Evolutionary conservation across 2,329 filamentous ascomycete species (phyloP).

Genomic region (Periconia sp.): DNA sequence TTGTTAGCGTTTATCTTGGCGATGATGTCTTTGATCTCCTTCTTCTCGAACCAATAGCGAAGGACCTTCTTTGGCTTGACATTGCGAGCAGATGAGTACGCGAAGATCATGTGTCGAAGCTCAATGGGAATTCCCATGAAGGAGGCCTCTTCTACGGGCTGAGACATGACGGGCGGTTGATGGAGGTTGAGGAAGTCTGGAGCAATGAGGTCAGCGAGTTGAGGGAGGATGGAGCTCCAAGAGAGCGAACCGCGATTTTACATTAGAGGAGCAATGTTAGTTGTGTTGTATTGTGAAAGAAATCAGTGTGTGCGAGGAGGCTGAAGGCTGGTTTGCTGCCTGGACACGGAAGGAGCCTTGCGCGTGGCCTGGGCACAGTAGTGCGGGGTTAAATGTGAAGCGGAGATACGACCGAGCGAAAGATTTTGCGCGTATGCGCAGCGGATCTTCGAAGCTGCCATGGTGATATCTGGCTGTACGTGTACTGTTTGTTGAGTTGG

Average conservation of each 20-base stretch:
- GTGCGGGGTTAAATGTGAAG: no score
- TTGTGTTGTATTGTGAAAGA: neutral
- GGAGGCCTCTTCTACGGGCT: conserved; percentile 9
- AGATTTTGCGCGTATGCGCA: no score
- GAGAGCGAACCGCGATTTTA: neutral
- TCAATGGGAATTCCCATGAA: conserved; percentile 39
- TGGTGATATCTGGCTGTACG: no score
- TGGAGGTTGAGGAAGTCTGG: neutral
- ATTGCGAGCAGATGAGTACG: conserved; percentile 20
- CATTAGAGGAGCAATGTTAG: neutral
- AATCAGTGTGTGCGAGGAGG: no score
- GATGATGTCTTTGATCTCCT: conserved; percentile 27
- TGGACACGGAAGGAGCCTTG: conserved; percentile 16
- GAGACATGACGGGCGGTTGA: conserved; percentile 2
- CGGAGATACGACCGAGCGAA: no score
- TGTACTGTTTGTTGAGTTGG: no score
- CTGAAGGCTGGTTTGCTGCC: conserved; percentile 21
- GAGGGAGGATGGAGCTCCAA: neutral
- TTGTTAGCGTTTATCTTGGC: conserved; percentile 15
- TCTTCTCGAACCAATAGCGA: conserved; percentile 44
- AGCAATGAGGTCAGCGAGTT: no score
- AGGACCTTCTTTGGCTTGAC: conserved; percentile 31
- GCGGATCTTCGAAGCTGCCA: no score
- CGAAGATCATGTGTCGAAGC: conserved; percentile 38
- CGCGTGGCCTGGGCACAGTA: no score